Conservation (phyloP, 1,284 basidiomycete genomes). For the Ceratobasidium sp. region DNA sequence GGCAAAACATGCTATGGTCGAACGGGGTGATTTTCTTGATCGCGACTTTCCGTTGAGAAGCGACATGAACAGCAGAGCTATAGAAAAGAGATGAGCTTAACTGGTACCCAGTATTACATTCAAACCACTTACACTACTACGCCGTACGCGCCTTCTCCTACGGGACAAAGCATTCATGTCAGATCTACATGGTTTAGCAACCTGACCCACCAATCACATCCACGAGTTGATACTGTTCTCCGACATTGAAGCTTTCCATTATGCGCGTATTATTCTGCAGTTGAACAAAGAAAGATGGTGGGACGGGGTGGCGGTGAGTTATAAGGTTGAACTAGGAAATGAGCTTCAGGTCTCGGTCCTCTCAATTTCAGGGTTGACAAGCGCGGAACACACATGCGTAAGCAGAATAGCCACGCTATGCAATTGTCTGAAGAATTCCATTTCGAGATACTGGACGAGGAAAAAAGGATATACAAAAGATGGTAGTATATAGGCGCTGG, state of each 20-base stretch:
- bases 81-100: not conserved
- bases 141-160: slow-evolving; percentile 84
- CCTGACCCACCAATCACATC: slow-evolving; percentile 74
- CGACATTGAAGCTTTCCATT: slow-evolving; percentile 42
- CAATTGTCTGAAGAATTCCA: slow-evolving; percentile 20
- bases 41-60: slow-evolving; percentile 76
- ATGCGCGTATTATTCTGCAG: not conserved
- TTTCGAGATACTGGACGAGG: slow-evolving; percentile 22
- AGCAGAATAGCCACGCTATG: slow-evolving; percentile 28
- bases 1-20: slow-evolving; percentile 90
- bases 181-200: slow-evolving; percentile 19
- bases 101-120: not conserved
- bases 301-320: slow-evolving; percentile 13
- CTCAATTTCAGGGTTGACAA: slow-evolving; percentile 36
- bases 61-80: slow-evolving; percentile 76
- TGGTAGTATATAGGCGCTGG: slow-evolving; percentile 36
- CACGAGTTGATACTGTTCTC: slow-evolving; percentile 70
- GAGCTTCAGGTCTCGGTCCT: slow-evolving; percentile 35
- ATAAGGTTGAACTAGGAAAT: not conserved
- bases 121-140: slow-evolving; percentile 69
- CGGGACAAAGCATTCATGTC: slow-evolving; percentile 23
- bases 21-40: slow-evolving; percentile 89
- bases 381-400: slow-evolving; percentile 29
- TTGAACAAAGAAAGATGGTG: not conserved
- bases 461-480: slow-evolving; percentile 35